Evolutionary conservation across 1,284 basidiomycete species (phyloP), one percentile per base, ranked within the genome.

Genomic region (Microbotryum saponariae): DNA sequence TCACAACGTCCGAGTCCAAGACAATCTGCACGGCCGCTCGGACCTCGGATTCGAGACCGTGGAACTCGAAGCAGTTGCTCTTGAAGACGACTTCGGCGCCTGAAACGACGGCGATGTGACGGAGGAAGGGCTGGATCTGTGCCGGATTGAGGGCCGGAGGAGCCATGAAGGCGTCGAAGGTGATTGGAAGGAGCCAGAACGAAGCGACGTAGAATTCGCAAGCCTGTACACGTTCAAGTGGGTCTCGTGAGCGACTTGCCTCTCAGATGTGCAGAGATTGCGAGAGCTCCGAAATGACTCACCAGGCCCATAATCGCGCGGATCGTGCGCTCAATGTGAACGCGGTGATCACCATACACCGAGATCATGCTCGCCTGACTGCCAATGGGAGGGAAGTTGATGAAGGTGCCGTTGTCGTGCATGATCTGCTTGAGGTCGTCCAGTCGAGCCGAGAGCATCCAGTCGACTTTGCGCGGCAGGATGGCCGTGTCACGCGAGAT

Each of bases 1-100:
- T 91, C 70, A 97, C 83, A 59, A 93, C 82, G 64, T 96, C 92
- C 62, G 94, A 78, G 61, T 97, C 92, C 74, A 96, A 80, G 48
- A 97, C 82, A 82, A 90, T 87, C 65, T 81, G 82, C 44, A 97
- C 84, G 0, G 91, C 92, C 10, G 85, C 79, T 61, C 91, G 85
- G 33, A 97, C 91, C 79, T 97, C 90, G 61, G 86, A 82, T 76
- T 97, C 93, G 49, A 93, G 80, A n/a, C 94, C 94, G 73, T 97
- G 90, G 79, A 96, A 86, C 78, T 97, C 94, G 72, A 97, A 97
- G 77, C 89, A 91, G 82, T 94, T 96, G 73, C 85, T 87, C 78
- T 97, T 97, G 80, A 96, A 97, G 8, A 97, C 90, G 44, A 94
- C 84, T 75, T 97, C 94, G 37, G 94, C 91, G 3, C 93, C 91